Base-by-base conservation (phyloP, 208 protist genomes). In the Trypanosomatidae sp. region DNA sequence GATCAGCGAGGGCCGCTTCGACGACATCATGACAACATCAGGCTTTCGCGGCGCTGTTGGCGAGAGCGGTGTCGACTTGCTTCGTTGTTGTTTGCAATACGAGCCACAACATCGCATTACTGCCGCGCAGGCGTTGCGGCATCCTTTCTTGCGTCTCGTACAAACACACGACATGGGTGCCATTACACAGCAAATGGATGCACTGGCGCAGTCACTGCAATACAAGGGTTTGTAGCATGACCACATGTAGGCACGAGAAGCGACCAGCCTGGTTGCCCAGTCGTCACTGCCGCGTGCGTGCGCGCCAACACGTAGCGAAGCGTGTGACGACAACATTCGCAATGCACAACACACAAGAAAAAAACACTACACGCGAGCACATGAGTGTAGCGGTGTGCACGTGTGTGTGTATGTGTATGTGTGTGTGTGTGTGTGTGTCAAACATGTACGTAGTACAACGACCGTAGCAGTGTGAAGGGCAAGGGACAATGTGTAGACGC, bases 31-130 rank as follows among this genome's bases (percentile, higher is more conserved):
- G 53, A 30, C 61, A 6, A 40, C 18, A 25, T 72, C 64, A 2
- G 56, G 58, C 19, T 79, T 86, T 45, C 46, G 53, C 20, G 41
- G 25, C 4, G 43, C 49, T 10, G 70, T 66, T 21, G 74, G 77
- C 0, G 46, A 60, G 7, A 65, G 70, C 4, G 82, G 82, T 0
- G 53, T 85, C 1, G 63, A 91, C 47, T 43, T 91, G 5, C 47
- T 91, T 10, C 67, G 72, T 2, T 55, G 53, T n/a, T 72, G 71
- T 23, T 51, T 91, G 15, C 49, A 55, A 33, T 91, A 84, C 32
- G 82, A 91, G 53, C 82, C 82, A 1, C 49, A 30, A 10, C 50
- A 69, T 8, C 72, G 82, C 21, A 67, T 86, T 25, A 86, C 66
- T 1, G 77, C 69, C 1, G 56, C 50, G 2, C 71, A 87, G 33